Conservation (phyloP, 768 basidiomycete species). For the Coprinopsis cinerea region DNA sequence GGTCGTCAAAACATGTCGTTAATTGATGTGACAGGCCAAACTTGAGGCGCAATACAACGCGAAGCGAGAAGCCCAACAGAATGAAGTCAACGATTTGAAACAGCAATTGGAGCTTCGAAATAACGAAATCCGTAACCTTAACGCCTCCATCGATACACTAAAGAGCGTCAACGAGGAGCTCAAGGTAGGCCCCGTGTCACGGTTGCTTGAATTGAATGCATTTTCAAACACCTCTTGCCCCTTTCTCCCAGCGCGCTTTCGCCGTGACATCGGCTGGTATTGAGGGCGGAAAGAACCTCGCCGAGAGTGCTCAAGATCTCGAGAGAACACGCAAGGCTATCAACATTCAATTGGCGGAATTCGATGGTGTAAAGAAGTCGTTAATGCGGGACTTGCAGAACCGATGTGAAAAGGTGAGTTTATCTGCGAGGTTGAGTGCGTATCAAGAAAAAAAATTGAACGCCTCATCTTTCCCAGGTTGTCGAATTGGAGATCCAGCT, state of each 20-base stretch:
- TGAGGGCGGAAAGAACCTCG: conserved; percentile 94
- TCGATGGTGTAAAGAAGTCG: conserved; percentile 97
- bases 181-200: conserved; percentile 60
- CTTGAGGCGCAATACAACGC: conserved; percentile 91
- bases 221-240: conserved; percentile 6
- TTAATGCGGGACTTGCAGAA: conserved; percentile 99
- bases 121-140: conserved; percentile 79
- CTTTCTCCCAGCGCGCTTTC: conserved; percentile 86
- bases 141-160: conserved; percentile 83
- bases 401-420: conserved; percentile 91
- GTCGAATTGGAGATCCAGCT: conserved; percentile 98
- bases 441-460: background rate
- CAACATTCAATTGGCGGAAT: conserved; percentile 96
- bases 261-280: conserved; percentile 96
- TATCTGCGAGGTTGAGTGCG: background rate
- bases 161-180: conserved; percentile 97
- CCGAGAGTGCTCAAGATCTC: conserved; percentile 94
- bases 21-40: conserved; percentile 57
- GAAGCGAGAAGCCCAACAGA: conserved; percentile 83
- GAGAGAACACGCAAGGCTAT: conserved; percentile 95
- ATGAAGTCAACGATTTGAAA: conserved; percentile 80
- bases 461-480: conserved; percentile 48
- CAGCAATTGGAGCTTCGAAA: conserved; percentile 83
- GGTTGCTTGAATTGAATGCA: background rate
- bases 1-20: conserved; percentile 14